These are phyloP conservation scores for Gentiana macrophylla DNA, from an alignment of 257 asterid species.

Conservation along the genomic window DNA sequence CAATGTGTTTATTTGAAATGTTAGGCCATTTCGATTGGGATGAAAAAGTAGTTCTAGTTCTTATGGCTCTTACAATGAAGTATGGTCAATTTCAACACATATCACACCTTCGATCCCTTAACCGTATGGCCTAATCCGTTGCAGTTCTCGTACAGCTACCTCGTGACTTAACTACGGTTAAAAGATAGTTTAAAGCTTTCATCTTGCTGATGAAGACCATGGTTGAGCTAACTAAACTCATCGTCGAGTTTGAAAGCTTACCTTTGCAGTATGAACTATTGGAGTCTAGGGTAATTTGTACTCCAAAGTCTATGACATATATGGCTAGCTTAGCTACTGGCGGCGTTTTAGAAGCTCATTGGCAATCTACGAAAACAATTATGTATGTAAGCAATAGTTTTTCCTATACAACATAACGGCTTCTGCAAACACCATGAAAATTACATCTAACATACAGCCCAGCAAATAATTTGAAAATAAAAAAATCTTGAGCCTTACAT, in stretches of 20 bases:
- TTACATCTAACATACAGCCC: too few species aligned
- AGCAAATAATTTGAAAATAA: too few species aligned
- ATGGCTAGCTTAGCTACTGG: constrained; percentile 34
- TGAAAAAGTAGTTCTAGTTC: constrained; percentile 43
- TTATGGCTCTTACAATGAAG: constrained; percentile 36
- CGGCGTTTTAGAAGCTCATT: constrained; percentile 58
- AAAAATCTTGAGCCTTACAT: too few species aligned
- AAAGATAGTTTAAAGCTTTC: constrained; percentile 36
- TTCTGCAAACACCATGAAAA: too few species aligned
- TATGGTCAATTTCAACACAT: constrained; percentile 48
- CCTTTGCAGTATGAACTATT: constrained; percentile 35
- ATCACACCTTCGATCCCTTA: constrained; percentile 26
- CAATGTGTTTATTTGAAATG: constrained; percentile 42
- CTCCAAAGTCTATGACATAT: constrained; percentile 35
- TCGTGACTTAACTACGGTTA: constrained; percentile 11
- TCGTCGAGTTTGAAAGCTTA: constrained; percentile 37
- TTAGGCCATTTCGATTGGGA: constrained; percentile 53
- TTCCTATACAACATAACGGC: too few species aligned
- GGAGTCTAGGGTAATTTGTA: constrained; percentile 22
- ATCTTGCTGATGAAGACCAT: constrained; percentile 31
- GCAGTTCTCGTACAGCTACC: constrained; percentile 37
- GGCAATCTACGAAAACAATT: constrained; percentile 17
- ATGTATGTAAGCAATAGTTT: too few species aligned
- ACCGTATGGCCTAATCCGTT: constrained; percentile 31
- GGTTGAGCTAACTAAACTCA: constrained; percentile 33